Evolutionary conservation across 805 yeast species (phyloP).

Genomic region (Myxozyma kluyveri): DNA sequence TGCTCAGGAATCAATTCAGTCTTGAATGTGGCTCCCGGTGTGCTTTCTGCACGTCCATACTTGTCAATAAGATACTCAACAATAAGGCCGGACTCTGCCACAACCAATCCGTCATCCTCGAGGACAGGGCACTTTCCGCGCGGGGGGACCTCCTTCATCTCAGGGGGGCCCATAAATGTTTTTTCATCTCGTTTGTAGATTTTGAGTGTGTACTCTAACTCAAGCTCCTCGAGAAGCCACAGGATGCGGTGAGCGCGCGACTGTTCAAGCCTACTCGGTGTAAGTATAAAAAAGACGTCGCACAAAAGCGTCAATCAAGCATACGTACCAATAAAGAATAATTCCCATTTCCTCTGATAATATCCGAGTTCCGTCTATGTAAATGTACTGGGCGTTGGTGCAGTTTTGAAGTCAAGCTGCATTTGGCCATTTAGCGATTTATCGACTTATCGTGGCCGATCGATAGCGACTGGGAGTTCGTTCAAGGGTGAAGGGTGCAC

Average conservation of each 20-base stretch:
- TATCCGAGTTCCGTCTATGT: too few species aligned
- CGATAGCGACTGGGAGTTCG: too few species aligned
- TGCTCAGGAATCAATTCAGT: constrained; percentile 43
- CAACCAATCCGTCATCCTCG: constrained; percentile 44
- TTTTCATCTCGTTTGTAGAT: constrained; percentile 50
- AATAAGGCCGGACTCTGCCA: constrained; percentile 64
- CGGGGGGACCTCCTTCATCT: constrained; percentile 54
- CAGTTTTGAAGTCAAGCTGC: too few species aligned
- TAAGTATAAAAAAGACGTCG: too few species aligned
- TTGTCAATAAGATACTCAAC: constrained; percentile 50
- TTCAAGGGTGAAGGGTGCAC: too few species aligned
- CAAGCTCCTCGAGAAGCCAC: constrained; percentile 64
- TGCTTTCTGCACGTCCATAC: constrained; percentile 45
- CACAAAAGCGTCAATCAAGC: too few species aligned
- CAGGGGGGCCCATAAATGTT: constrained; percentile 50
- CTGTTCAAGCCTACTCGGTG: constrained; percentile 50
- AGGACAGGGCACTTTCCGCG: constrained; percentile 64
- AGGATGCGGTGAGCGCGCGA: constrained; percentile 61
- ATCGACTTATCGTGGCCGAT: too few species aligned
- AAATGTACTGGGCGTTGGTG: too few species aligned
- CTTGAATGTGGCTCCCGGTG: constrained; percentile 33
- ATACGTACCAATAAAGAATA: too few species aligned
- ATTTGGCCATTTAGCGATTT: too few species aligned
- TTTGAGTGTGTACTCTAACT: constrained; percentile 54
- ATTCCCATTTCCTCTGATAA: too few species aligned